Conservation (phyloP, 345 rosid species). For the Arabidopsis arenosa region DNA sequence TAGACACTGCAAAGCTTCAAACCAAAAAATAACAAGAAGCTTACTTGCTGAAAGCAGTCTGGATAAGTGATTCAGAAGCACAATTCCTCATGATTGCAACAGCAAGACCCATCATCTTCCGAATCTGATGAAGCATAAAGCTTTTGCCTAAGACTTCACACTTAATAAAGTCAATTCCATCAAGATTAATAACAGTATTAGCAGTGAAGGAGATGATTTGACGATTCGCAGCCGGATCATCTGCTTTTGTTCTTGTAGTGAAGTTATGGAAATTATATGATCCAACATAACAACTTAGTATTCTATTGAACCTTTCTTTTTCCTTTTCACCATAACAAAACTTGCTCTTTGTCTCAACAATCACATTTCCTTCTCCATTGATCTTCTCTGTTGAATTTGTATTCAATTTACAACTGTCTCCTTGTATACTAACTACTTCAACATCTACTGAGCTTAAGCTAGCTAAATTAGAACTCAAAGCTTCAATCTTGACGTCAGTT, state of each 20-base stretch:
- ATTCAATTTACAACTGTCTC: slow-evolving; percentile 13
- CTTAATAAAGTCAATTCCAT: slow-evolving; percentile 83
- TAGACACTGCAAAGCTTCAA: background rate
- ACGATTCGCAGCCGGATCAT: slow-evolving; percentile 80
- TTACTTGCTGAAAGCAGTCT: slow-evolving; percentile 78
- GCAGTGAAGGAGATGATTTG: slow-evolving; percentile 75
- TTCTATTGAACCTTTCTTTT: slow-evolving; percentile 74
- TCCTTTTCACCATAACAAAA: slow-evolving; percentile 70
- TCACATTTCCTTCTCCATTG: slow-evolving; percentile 17
- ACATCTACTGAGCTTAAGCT: slow-evolving; percentile 23
- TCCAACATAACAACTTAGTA: slow-evolving; percentile 78
- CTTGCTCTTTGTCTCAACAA: slow-evolving; percentile 19
- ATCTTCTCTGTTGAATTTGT: slow-evolving; percentile 4
- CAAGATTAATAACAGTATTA: slow-evolving; percentile 55
- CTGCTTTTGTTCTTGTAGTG: slow-evolving; percentile 83
- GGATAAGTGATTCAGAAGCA: slow-evolving; percentile 68
- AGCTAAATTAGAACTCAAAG: slow-evolving; percentile 26
- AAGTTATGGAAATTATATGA: slow-evolving; percentile 92
- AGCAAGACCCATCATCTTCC: slow-evolving; percentile 93
- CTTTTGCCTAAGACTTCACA: slow-evolving; percentile 93
- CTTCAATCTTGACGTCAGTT: slow-evolving; percentile 30
- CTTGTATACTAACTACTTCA: slow-evolving; percentile 22
- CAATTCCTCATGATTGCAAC: slow-evolving; percentile 85
- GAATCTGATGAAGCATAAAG: slow-evolving; percentile 99
- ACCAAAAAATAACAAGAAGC: slow-evolving; percentile 4